Conservation (phyloP, 164 flowering plant species). For the Vitis labrusca region DNA sequence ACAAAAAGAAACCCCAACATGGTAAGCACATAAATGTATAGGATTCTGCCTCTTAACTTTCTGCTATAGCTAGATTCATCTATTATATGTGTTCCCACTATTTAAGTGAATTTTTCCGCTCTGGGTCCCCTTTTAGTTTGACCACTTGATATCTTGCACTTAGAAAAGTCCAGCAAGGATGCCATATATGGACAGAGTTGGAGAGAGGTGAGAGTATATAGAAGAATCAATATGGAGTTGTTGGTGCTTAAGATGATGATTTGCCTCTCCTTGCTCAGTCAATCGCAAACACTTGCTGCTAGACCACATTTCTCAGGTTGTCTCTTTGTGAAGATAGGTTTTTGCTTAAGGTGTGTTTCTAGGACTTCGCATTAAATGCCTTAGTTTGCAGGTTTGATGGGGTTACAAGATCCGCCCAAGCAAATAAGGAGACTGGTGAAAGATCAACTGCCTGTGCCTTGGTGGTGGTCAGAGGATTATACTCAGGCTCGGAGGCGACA, state of each 20-base stretch:
- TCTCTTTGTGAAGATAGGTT: neutral
- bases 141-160: too few species aligned
- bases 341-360: neutral
- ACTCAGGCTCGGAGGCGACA: constrained; percentile 10
- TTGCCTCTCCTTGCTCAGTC: constrained; percentile 10
- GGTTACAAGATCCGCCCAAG: neutral
- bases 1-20: too few species aligned
- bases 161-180: neutral
- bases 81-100: too few species aligned
- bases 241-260: constrained; percentile 3
- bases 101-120: too few species aligned
- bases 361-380: too few species aligned
- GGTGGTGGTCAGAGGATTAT: constrained; percentile 24
- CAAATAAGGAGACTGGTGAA: neutral
- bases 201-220: neutral
- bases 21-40: too few species aligned
- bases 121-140: too few species aligned
- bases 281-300: neutral
- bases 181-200: too few species aligned
- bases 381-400: constrained; percentile 1
- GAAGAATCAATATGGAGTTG: constrained; percentile 7
- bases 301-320: constrained; percentile 9
- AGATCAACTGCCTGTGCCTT: neutral
- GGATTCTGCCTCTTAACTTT: too few species aligned
- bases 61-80: too few species aligned